Conservation (phyloP, 306 rosid genomes). For the Prunus fruticosa region DNA sequence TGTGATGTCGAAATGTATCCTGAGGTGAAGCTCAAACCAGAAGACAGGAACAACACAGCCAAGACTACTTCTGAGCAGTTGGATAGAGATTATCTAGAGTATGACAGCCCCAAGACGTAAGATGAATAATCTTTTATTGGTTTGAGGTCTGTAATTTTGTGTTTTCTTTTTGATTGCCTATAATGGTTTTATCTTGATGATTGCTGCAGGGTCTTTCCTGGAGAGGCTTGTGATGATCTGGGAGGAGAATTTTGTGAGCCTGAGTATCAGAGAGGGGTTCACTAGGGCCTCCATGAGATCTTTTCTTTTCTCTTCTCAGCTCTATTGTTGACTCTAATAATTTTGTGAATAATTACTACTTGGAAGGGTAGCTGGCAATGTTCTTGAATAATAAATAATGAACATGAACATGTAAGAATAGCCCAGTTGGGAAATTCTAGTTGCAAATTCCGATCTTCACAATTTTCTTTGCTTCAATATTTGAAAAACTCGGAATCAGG, state of each 20-base stretch:
- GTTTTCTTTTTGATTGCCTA: background rate
- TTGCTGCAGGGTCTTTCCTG: slow-evolving; percentile 64
- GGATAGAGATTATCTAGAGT: slow-evolving; percentile 41
- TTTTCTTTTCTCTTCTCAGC: background rate
- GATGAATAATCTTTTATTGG: background rate
- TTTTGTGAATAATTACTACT: slow-evolving; percentile 4
- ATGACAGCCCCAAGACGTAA: slow-evolving; percentile 46
- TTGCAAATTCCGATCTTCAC: background rate
- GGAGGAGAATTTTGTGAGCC: slow-evolving; percentile 81
- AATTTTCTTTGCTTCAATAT: background rate
- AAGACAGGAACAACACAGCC: slow-evolving; percentile 4
- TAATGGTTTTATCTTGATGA: background rate
- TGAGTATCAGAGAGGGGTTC: slow-evolving; percentile 71
- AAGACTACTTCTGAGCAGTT: slow-evolving; percentile 18
- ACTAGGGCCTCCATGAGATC: slow-evolving; percentile 24
- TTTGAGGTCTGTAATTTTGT: background rate
- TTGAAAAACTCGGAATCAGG: background rate
- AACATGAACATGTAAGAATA: background rate
- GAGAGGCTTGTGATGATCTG: slow-evolving; percentile 96
- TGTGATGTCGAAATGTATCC: slow-evolving; percentile 46
- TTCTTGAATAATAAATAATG: background rate
- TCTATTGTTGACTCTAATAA: background rate
- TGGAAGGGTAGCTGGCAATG: background rate
- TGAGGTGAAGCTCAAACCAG: slow-evolving; percentile 40
- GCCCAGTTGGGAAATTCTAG: background rate